Evolutionary conservation across 495 filamentous ascomycete species (phyloP).

Genomic region (Neurospora africana): DNA sequence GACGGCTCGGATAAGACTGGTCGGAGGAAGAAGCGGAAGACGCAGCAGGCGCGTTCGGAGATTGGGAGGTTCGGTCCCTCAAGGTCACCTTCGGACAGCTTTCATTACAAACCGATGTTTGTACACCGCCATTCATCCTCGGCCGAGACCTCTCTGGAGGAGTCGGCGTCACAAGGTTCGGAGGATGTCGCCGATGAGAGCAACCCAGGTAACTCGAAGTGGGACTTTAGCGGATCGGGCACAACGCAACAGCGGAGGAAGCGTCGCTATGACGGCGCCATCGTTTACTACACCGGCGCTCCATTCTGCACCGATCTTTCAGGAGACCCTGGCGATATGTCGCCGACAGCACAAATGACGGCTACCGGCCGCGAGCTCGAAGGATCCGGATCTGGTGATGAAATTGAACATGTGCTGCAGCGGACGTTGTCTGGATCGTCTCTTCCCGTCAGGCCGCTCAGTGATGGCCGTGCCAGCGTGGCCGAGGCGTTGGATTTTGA

Average conservation of each 20-base stretch:
- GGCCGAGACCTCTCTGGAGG: slow-evolving; percentile 34
- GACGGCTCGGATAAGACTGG: slow-evolving; percentile 25
- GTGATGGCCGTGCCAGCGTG: slow-evolving; percentile 13
- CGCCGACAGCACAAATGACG: slow-evolving; percentile 28
- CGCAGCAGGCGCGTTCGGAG: slow-evolving; percentile 4
- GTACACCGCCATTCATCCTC: slow-evolving; percentile 32
- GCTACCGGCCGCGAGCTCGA: slow-evolving; percentile 21
- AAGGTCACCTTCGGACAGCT: slow-evolving; percentile 31
- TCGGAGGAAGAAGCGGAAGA: slow-evolving; percentile 32
- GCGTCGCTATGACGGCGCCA: slow-evolving; percentile 52
- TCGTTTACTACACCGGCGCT: slow-evolving; percentile 69
- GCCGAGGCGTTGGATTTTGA: slow-evolving; percentile 9
- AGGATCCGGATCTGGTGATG: neutral
- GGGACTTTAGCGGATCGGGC: slow-evolving; percentile 34
- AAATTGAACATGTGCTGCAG: neutral
- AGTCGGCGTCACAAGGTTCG: slow-evolving; percentile 19
- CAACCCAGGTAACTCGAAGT: slow-evolving; percentile 26
- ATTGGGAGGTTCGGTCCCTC: slow-evolving; percentile 25
- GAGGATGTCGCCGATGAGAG: slow-evolving; percentile 23
- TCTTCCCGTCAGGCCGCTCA: slow-evolving; percentile 33
- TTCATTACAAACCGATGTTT: slow-evolving; percentile 58
- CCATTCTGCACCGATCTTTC: slow-evolving; percentile 69
- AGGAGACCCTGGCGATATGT: slow-evolving; percentile 41
- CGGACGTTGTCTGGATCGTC: slow-evolving; percentile 34
- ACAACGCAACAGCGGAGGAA: slow-evolving; percentile 29